A percentile compares a stretch with the other conserved stretches of the same genome.
Evolutionary conservation across 192 early-diverging fungal species (phyloP).

Genomic region (Gryganskiella cystojenkinii): DNA sequence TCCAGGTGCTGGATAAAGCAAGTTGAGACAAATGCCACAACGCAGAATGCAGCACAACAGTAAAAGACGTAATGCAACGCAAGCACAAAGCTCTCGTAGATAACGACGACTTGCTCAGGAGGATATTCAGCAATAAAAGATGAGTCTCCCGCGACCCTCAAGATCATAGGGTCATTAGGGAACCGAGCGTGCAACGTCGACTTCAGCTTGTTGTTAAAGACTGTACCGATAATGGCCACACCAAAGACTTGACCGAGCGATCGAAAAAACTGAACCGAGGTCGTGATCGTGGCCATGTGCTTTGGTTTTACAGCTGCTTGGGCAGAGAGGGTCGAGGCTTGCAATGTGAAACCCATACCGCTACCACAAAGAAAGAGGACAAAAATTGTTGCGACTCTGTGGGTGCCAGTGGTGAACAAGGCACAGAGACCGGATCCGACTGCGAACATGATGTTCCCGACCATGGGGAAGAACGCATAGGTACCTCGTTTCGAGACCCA

Average conservation of each 20-base stretch:
- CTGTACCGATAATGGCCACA: conserved; percentile 62
- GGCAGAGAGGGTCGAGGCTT: conserved; percentile 35
- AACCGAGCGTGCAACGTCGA: too few species aligned
- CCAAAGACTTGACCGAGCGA: conserved; percentile 51
- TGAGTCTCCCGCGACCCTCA: background rate
- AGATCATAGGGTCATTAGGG: background rate
- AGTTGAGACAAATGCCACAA: too few species aligned
- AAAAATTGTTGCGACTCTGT: conserved; percentile 57
- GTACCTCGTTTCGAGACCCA: conserved; percentile 6
- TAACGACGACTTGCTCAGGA: conserved; percentile 1
- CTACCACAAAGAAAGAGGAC: conserved; percentile 74
- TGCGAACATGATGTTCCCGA: background rate
- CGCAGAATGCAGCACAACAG: too few species aligned
- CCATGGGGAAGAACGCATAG: conserved; percentile 18
- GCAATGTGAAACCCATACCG: conserved; percentile 76
- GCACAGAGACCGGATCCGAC: conserved; percentile 12
- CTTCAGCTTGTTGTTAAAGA: conserved; percentile 44
- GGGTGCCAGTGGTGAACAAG: conserved; percentile 42
- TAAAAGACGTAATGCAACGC: too few species aligned
- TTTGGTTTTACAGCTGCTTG: too few species aligned
- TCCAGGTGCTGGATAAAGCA: too few species aligned
- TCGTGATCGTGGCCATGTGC: conserved; percentile 9
- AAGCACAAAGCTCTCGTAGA: background rate
- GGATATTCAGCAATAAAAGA: background rate
- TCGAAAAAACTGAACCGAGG: conserved; percentile 50